Conservation (phyloP, 148 eudicot genomes). For the Bassia scoparia region DNA sequence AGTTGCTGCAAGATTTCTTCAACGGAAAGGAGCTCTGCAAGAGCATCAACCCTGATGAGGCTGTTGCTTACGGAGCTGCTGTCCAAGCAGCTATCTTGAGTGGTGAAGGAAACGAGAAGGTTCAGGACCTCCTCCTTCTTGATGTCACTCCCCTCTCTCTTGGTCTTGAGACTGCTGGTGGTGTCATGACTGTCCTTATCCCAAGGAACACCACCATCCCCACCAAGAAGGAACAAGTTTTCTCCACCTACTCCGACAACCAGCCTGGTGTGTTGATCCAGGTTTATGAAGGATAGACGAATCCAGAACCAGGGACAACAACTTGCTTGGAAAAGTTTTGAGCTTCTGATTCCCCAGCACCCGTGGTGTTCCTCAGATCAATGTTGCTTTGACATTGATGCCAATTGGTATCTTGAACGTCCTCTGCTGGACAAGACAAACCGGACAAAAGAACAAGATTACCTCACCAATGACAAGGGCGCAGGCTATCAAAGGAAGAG, state of each 20-base stretch:
- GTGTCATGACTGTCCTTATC: conserved; percentile 29
- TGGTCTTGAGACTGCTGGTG: conserved; percentile 27
- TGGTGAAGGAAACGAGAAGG: conserved; percentile 32
- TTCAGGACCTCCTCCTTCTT: conserved; percentile 30
- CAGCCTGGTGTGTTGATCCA: conserved; percentile 11
- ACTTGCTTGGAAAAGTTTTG: conserved; percentile 21
- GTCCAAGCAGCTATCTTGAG: conserved; percentile 36
- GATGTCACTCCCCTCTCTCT: conserved; percentile 33
- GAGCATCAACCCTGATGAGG: conserved; percentile 23
- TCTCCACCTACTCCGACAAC: conserved; percentile 13
- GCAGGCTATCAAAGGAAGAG: conserved; percentile 32
- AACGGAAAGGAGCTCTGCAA: conserved; percentile 33
- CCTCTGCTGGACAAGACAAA: conserved; percentile 32
- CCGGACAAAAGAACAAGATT: conserved; percentile 36
- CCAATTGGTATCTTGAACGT: conserved; percentile 34
- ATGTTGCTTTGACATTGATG: conserved; percentile 36
- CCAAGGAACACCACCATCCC: conserved; percentile 32
- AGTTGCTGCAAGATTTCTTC: conserved; percentile 11
- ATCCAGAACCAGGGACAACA: conserved; percentile 10
- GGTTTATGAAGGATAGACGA: conserved; percentile 18
- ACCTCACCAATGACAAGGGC: conserved; percentile 36
- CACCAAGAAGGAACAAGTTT: conserved; percentile 30
- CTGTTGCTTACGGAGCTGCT: conserved; percentile 22
- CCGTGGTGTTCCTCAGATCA: conserved; percentile 38
- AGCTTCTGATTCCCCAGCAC: conserved; percentile 36